Conservation (phyloP, 2,329 filamentous ascomycete genomes). For the Alternaria triticimaculans region DNA sequence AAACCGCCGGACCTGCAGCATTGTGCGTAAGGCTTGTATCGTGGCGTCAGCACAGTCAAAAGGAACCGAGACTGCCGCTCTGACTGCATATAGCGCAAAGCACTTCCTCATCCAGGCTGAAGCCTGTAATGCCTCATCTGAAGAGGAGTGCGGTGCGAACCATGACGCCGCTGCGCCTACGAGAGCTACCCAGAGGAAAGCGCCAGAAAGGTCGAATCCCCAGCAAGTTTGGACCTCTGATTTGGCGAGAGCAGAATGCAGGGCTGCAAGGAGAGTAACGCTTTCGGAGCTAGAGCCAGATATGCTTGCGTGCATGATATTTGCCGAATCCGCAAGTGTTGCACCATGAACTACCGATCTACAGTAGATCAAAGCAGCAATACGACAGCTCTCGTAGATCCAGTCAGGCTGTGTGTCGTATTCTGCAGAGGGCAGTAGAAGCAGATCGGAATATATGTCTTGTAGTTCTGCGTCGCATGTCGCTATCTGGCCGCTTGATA, state of each 20-base stretch:
- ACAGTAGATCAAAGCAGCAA: conserved; percentile 42
- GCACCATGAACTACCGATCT: conserved; percentile 36
- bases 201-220: conserved; percentile 32
- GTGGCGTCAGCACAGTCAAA: conserved; percentile 31
- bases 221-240: conserved; percentile 34
- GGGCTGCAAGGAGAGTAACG: conserved; percentile 27
- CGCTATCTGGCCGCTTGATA: conserved; percentile 17
- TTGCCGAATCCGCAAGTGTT: conserved; percentile 32
- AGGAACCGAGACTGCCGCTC: conserved; percentile 20
- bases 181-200: conserved; percentile 42
- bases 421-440: conserved; percentile 20
- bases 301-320: conserved; percentile 19
- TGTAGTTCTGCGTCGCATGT: conserved; percentile 33
- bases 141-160: conserved; percentile 11
- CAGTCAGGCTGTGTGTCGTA: conserved; percentile 29
- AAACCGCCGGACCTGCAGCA: conserved; percentile 32
- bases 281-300: conserved; percentile 7
- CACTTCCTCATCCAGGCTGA: conserved; percentile 37
- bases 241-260: conserved; percentile 30
- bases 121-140: conserved; percentile 10
- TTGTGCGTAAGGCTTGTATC: conserved; percentile 33
- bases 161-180: conserved; percentile 39
- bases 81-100: conserved; percentile 39
- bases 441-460: conserved; percentile 32
- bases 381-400: conserved; percentile 41